Conservation (phyloP, 352 stramenopile genomes). For the Aphanomyces astaci region DNA sequence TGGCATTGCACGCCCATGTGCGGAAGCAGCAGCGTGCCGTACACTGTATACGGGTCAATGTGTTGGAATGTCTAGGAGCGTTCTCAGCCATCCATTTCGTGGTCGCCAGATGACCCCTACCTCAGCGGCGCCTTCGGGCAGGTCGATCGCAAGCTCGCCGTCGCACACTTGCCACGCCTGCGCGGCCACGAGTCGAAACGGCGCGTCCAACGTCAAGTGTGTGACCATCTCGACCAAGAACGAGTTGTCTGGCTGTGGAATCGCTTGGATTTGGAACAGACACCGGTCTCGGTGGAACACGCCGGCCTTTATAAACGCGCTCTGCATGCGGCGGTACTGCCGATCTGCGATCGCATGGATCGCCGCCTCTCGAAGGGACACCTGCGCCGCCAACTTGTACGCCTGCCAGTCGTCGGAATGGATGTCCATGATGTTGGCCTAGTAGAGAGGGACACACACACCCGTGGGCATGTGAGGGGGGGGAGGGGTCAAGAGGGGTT, state of each 20-base stretch:
- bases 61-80: not conserved
- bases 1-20: not conserved
- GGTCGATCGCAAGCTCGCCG: not conserved
- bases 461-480: too few relatives aligned
- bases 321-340: constrained; percentile 2
- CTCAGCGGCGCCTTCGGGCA: not conserved
- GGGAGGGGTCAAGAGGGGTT: too few relatives aligned
- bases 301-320: constrained; percentile 3
- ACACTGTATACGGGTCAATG: constrained; percentile 8
- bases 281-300: not conserved
- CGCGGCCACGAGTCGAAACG: not conserved
- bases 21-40: not conserved
- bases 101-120: not conserved
- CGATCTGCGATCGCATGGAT: constrained; percentile 14
- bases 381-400: constrained; percentile 10
- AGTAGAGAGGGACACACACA: too few relatives aligned
- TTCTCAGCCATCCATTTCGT: not conserved
- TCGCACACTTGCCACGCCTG: not conserved
- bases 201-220: not conserved
- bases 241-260: not conserved
- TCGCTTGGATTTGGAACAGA: not conserved
- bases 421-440: not conserved
- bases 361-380: not conserved
- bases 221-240: constrained; percentile 2
- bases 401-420: not conserved